Percentiles rank a stretch among this genome's conserved stretches.
phyloP scores from a whole-genome alignment of 2,329 filamentous ascomycete genomes.

The Mycosphaerella sp. region DNA sequence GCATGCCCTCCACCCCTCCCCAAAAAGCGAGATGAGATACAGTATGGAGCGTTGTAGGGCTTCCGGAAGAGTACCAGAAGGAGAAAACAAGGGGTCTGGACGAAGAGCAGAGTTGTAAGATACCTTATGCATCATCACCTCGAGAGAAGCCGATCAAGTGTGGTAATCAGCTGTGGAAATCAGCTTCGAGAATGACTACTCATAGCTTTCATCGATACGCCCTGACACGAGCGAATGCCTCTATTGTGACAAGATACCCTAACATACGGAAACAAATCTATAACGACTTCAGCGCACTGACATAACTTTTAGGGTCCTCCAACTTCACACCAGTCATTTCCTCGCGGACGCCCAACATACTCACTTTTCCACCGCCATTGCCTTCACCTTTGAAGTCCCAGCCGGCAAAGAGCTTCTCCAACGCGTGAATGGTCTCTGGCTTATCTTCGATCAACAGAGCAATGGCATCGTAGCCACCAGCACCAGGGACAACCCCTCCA shows the following conservation, averaged over 20 bases:
- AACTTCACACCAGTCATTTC: constrained; percentile 60
- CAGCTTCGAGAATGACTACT: too few relatives aligned
- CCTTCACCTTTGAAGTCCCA: constrained; percentile 53
- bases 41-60: neutral
- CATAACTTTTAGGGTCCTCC: constrained; percentile 39
- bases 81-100: neutral
- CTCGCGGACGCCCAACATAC: constrained; percentile 62
- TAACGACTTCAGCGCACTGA: constrained; percentile 31
- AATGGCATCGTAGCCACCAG: constrained; percentile 88
- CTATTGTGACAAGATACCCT: too few relatives aligned
- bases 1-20: too few relatives aligned
- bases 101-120: neutral
- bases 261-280: neutral
- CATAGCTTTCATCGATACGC: too few relatives aligned
- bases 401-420: constrained; percentile 57
- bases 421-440: constrained; percentile 52
- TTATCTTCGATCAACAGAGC: constrained; percentile 73
- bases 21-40: neutral
- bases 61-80: neutral
- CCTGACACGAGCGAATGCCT: too few relatives aligned
- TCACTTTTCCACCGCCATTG: constrained; percentile 50
- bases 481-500: constrained; percentile 87
- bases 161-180: neutral
- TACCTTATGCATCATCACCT: neutral
- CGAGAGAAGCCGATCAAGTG: neutral